These are phyloP conservation scores for Pichia nakasei DNA, from an alignment of 805 yeast species.

Conservation along the genomic window DNA sequence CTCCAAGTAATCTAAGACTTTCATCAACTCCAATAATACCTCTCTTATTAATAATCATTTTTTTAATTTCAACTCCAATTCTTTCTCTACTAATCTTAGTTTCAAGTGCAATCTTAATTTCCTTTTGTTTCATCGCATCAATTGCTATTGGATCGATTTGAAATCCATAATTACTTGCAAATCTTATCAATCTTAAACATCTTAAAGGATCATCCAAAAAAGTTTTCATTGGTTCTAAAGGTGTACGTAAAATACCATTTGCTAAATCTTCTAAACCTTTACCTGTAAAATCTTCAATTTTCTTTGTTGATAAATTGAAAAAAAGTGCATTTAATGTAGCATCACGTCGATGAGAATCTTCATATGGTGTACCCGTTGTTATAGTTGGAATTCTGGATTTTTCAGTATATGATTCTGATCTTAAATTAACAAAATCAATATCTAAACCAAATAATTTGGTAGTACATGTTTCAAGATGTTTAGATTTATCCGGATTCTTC, in stretches of 20 bases:
- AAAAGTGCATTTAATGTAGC: conserved; percentile 92
- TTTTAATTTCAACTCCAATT: conserved; percentile 76
- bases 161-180: conserved; percentile 74
- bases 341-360: conserved; percentile 90
- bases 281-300: conserved; percentile 80
- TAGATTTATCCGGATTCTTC: conserved; percentile 90
- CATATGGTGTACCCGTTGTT: conserved; percentile 79
- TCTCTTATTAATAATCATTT: conserved; percentile 51
- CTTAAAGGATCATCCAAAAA: conserved; percentile 92
- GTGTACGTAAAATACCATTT: conserved; percentile 73
- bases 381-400: conserved; percentile 81
- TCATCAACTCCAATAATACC: conserved; percentile 39
- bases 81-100: conserved; percentile 84
- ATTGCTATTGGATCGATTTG: conserved; percentile 48
- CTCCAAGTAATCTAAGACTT: conserved; percentile 53
- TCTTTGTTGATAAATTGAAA: conserved; percentile 60
- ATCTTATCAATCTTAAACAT: conserved; percentile 75
- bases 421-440: conserved; percentile 85
- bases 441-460: conserved; percentile 78
- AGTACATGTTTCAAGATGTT: conserved; percentile 95
- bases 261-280: conserved; percentile 65
- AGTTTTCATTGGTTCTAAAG: conserved; percentile 75
- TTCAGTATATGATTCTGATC: conserved; percentile 78
- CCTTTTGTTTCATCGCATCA: conserved; percentile 53
- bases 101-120: conserved; percentile 49